Conservation (phyloP, 2,329 filamentous ascomycete genomes). For the Botryotinia narcissicola region DNA sequence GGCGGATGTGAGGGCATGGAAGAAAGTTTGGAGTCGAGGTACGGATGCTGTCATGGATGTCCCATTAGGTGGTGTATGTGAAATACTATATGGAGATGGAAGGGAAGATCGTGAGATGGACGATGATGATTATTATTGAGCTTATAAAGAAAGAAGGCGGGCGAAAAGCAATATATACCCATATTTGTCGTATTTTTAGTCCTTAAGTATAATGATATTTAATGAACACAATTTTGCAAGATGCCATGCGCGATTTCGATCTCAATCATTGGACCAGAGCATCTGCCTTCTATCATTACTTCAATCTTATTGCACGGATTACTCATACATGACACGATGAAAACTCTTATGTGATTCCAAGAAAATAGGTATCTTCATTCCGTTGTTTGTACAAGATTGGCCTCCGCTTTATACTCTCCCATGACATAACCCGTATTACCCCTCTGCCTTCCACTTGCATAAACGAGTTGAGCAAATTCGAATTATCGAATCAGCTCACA, state of each 20-base stretch:
- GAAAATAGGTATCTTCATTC: slow-evolving; percentile 14
- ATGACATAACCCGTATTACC: background rate
- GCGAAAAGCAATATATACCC: background rate
- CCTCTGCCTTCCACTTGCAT: background rate
- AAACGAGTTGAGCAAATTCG: background rate
- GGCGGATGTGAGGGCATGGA: slow-evolving; percentile 59
- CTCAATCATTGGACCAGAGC: background rate
- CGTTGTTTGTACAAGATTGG: slow-evolving; percentile 10
- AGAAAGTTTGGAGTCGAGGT: slow-evolving; percentile 80
- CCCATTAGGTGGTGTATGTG: slow-evolving; percentile 89
- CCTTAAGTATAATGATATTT: background rate
- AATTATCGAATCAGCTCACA: background rate
- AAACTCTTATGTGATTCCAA: background rate
- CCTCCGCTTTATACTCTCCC: background rate
- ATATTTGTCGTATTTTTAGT: background rate
- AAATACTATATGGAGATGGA: slow-evolving; percentile 79
- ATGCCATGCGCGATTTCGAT: background rate
- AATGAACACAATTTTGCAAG: background rate
- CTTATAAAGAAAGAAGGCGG: background rate
- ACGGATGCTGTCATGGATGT: slow-evolving; percentile 98
- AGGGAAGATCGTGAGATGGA: slow-evolving; percentile 9
- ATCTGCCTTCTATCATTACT: background rate
- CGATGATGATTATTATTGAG: slow-evolving; percentile 4
- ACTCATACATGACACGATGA: background rate
- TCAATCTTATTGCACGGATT: background rate